Evolutionary conservation across 2,329 filamentous ascomycete species (phyloP).

Genomic region (Talaromyces pinophilus): DNA sequence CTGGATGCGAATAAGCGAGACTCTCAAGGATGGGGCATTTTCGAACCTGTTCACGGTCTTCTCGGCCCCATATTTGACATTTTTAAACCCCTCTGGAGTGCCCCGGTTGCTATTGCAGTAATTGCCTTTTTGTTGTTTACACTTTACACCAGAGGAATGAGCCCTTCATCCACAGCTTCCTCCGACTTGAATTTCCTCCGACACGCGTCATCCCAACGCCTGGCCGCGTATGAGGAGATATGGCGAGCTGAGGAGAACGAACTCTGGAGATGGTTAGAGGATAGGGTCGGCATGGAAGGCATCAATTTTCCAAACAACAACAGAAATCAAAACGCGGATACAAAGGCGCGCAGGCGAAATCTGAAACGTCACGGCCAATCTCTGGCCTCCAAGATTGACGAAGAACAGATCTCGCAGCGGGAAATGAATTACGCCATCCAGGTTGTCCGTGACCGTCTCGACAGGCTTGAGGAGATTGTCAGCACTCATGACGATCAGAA

Average conservation of each 20-base stretch:
- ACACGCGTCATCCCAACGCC: slow-evolving; percentile 60
- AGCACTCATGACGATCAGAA: slow-evolving; percentile 54
- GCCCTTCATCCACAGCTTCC: slow-evolving; percentile 38
- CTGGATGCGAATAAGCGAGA: slow-evolving; percentile 42
- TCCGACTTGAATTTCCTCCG: slow-evolving; percentile 42
- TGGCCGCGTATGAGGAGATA: slow-evolving; percentile 87
- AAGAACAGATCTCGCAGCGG: slow-evolving; percentile 69
- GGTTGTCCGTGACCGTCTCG: slow-evolving; percentile 82
- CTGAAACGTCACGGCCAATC: slow-evolving; percentile 42
- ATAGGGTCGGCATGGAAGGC: slow-evolving; percentile 72
- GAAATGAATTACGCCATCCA: slow-evolving; percentile 79
- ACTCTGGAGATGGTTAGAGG: slow-evolving; percentile 91
- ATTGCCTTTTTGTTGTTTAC: slow-evolving; percentile 72
- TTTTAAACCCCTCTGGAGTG: slow-evolving; percentile 68
- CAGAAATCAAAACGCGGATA: slow-evolving; percentile 40
- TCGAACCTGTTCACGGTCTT: slow-evolving; percentile 75
- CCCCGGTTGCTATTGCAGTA: slow-evolving; percentile 75
- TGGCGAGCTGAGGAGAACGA: slow-evolving; percentile 87
- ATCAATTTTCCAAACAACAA: slow-evolving; percentile 41
- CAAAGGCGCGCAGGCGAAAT: slow-evolving; percentile 40
- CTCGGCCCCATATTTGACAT: slow-evolving; percentile 71
- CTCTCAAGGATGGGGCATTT: slow-evolving; percentile 68
- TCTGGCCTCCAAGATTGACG: slow-evolving; percentile 59
- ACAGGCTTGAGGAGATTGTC: slow-evolving; percentile 72
- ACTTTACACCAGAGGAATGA: slow-evolving; percentile 64